These are phyloP conservation scores for Neurospora terricola DNA, from an alignment of 495 filamentous ascomycete species.

Conservation along the genomic window DNA sequence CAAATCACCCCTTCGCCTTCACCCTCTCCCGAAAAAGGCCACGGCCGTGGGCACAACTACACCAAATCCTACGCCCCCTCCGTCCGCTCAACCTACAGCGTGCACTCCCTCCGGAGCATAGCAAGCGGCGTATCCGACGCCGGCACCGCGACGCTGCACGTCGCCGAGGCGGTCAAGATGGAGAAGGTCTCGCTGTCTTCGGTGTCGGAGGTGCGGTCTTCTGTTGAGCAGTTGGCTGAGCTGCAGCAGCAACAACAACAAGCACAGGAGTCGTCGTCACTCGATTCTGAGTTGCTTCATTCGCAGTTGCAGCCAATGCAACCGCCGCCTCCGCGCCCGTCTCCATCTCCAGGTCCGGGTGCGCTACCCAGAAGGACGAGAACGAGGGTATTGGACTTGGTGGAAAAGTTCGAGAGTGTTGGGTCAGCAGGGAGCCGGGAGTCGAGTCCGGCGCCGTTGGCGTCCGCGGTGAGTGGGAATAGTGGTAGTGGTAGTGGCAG, in stretches of 20 bases:
- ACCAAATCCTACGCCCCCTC: neutral
- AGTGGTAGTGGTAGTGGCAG: neutral
- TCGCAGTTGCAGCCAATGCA: neutral
- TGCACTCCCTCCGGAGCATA: neutral
- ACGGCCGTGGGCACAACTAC: neutral
- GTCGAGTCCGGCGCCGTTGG: constrained; percentile 14
- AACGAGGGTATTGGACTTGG: constrained; percentile 36
- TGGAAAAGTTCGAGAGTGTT: constrained; percentile 32
- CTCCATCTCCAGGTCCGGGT: neutral
- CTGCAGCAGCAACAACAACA: neutral
- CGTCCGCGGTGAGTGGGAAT: neutral
- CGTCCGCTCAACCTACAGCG: neutral
- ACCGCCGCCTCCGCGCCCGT: neutral
- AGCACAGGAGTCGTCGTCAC: neutral
- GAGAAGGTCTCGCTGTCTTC: constrained; percentile 8
- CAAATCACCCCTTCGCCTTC: neutral
- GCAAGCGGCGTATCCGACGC: constrained; percentile 1
- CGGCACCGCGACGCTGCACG: constrained; percentile 13
- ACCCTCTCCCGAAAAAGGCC: neutral
- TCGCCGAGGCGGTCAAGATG: constrained; percentile 24
- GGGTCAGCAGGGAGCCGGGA: constrained; percentile 20
- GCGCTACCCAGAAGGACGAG: constrained; percentile 11
- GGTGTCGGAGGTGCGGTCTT: neutral
- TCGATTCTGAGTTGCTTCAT: neutral
- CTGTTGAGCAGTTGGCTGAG: neutral